A percentile compares a stretch with the other conserved stretches of the same genome.
Conservation (phyloP, 2,329 filamentous ascomycete genomes). For the Capronia coronata region DNA sequence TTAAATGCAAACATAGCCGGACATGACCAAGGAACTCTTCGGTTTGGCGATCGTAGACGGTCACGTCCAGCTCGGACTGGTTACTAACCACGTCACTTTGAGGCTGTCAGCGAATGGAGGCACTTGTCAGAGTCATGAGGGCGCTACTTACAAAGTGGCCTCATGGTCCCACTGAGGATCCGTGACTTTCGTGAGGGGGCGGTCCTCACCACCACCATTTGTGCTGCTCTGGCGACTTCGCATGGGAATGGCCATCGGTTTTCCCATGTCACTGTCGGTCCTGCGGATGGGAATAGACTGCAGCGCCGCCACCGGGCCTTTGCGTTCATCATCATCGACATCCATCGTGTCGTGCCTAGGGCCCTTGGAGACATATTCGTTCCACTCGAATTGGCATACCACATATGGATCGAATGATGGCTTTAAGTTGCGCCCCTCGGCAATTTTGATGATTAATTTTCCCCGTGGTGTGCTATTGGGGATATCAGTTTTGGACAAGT, state of each 20-base stretch:
- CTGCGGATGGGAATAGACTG: conserved; percentile 58
- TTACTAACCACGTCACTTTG: conserved; percentile 84
- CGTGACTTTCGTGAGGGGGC: conserved; percentile 60
- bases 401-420: conserved; percentile 87
- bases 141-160: conserved; percentile 73
- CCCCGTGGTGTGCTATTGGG: conserved; percentile 66
- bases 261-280: conserved; percentile 72
- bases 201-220: conserved; percentile 68
- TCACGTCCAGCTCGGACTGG: conserved; percentile 84
- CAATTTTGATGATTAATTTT: conserved; percentile 82
- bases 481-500: conserved; percentile 41
- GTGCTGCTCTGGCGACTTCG: conserved; percentile 93
- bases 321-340: conserved; percentile 56
- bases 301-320: conserved; percentile 45
- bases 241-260: conserved; percentile 93
- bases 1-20: conserved; percentile 65
- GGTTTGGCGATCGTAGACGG: conserved; percentile 82
- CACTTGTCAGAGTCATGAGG: neutral
- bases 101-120: conserved; percentile 29
- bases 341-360: conserved; percentile 58
- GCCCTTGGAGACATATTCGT: conserved; percentile 88
- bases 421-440: conserved; percentile 73
- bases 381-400: conserved; percentile 92
- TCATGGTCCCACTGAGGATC: conserved; percentile 94
- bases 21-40: conserved; percentile 92